A percentile compares a stretch with the other conserved stretches of the same genome.
These are phyloP conservation scores for Psilocybe cyanescens DNA, from an alignment of 768 basidiomycete species.

Conservation along the genomic window DNA sequence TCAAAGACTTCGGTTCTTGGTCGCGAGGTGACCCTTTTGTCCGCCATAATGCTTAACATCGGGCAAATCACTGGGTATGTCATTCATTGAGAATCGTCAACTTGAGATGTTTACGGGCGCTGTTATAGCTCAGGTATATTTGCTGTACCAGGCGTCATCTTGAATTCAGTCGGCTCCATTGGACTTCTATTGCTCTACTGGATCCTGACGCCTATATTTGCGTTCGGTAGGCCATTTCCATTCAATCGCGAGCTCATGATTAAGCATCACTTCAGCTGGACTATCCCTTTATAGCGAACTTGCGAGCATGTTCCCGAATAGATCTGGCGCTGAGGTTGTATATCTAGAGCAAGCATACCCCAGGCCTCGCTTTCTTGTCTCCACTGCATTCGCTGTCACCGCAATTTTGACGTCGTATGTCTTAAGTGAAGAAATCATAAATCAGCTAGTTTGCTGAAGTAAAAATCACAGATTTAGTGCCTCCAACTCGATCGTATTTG, in stretches of 20 bases:
- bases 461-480: conserved; percentile 29
- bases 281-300: conserved; percentile 45
- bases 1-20: conserved; percentile 33
- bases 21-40: conserved; percentile 34
- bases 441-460: not conserved
- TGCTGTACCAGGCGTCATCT: conserved; percentile 36
- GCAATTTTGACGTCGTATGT: conserved; percentile 39
- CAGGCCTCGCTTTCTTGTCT: conserved; percentile 44
- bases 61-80: conserved; percentile 38
- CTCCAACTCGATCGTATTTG: conserved; percentile 39
- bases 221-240: conserved; percentile 28
- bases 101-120: not conserved
- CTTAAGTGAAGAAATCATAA: not conserved
- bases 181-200: conserved; percentile 35
- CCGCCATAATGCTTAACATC: conserved; percentile 39
- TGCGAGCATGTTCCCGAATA: conserved; percentile 49
- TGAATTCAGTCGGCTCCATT: conserved; percentile 41
- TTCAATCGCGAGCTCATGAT: not conserved
- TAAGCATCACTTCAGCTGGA: conserved; percentile 28
- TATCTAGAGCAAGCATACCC: conserved; percentile 52
- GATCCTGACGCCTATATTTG: conserved; percentile 35
- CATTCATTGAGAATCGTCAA: not conserved
- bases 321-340: conserved; percentile 54
- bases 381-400: conserved; percentile 45
- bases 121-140: conserved; percentile 37